Conservation (phyloP, 2,329 filamentous ascomycete genomes). For the Penicillium expansum region DNA sequence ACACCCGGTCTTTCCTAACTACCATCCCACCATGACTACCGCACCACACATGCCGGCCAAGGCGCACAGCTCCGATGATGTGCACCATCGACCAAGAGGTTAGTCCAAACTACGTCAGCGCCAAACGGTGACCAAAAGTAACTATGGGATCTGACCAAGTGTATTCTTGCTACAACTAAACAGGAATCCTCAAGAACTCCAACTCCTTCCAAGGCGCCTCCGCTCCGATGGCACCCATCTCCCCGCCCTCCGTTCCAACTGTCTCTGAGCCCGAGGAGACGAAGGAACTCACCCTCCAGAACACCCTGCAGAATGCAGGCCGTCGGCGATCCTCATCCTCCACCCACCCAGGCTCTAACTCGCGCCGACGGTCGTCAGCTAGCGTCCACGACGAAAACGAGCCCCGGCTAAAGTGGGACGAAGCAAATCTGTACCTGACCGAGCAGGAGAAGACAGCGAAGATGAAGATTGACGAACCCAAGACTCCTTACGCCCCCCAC, state of each 20-base stretch:
- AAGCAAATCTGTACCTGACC: slow-evolving; percentile 94
- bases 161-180: background rate
- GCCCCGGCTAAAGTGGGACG: slow-evolving; percentile 93
- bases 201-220: slow-evolving; percentile 60
- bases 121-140: background rate
- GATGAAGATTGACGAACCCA: slow-evolving; percentile 99
- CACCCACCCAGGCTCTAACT: slow-evolving; percentile 59
- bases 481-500: slow-evolving; percentile 91
- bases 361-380: slow-evolving; percentile 67
- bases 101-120: slow-evolving; percentile 11
- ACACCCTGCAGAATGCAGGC: slow-evolving; percentile 92
- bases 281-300: slow-evolving; percentile 88
- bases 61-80: slow-evolving; percentile 33
- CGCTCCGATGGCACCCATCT: slow-evolving; percentile 37
- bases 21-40: slow-evolving; percentile 20
- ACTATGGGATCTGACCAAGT: background rate
- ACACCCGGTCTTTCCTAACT: background rate
- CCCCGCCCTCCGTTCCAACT: slow-evolving; percentile 37
- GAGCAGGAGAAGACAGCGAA: slow-evolving; percentile 93
- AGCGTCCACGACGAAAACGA: slow-evolving; percentile 58
- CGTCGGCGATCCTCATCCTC: slow-evolving; percentile 79
- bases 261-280: slow-evolving; percentile 52
- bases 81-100: slow-evolving; percentile 44
- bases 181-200: slow-evolving; percentile 94
- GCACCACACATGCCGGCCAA: slow-evolving; percentile 28